Evolutionary conservation across 257 asterid genomes (phyloP).

Genomic region (Solanum tarapatanum): DNA sequence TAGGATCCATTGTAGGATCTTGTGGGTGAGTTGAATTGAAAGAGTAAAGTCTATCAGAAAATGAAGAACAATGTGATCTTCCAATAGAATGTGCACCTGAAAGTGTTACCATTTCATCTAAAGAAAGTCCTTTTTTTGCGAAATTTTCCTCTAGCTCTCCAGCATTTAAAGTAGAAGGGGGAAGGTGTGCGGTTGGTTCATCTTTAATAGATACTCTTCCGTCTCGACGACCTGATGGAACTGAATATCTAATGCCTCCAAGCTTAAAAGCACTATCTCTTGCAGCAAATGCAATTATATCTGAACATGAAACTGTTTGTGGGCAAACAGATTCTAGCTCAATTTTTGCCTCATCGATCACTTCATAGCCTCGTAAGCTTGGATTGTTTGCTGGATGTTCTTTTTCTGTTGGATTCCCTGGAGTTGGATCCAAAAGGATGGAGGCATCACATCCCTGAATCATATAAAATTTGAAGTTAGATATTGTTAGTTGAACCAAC

Average conservation of each 20-base stretch:
- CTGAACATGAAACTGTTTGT: constrained; percentile 30
- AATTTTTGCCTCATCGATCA: constrained; percentile 28
- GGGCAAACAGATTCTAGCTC: constrained; percentile 27
- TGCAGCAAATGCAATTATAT: constrained; percentile 29
- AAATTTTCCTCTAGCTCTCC: constrained; percentile 11
- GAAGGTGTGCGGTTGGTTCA: constrained; percentile 14
- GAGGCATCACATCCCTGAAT: constrained; percentile 41
- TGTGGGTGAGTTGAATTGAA: constrained; percentile 6
- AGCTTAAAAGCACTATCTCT: constrained; percentile 17
- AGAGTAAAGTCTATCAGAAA: constrained; percentile 4
- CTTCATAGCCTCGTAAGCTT: constrained; percentile 31
- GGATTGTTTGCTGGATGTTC: constrained; percentile 8
- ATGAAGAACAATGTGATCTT: constrained; percentile 17
- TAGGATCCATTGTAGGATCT: constrained; percentile 24
- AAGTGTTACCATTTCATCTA: constrained; percentile 33
- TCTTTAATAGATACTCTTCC: constrained; percentile 10
- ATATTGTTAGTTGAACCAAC: neutral
- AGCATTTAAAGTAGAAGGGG: constrained; percentile 7
- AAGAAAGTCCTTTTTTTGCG: constrained; percentile 19
- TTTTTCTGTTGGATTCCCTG: constrained; percentile 10
- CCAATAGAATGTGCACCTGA: constrained; percentile 48
- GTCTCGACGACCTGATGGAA: constrained; percentile 34
- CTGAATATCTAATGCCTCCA: constrained; percentile 18
- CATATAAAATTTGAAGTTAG: neutral
- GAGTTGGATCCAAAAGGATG: constrained; percentile 21